Evolutionary conservation across 345 rosid genomes (phyloP), one percentile per base, ranked within the genome.

Genomic region (Euphorbia peplus): DNA sequence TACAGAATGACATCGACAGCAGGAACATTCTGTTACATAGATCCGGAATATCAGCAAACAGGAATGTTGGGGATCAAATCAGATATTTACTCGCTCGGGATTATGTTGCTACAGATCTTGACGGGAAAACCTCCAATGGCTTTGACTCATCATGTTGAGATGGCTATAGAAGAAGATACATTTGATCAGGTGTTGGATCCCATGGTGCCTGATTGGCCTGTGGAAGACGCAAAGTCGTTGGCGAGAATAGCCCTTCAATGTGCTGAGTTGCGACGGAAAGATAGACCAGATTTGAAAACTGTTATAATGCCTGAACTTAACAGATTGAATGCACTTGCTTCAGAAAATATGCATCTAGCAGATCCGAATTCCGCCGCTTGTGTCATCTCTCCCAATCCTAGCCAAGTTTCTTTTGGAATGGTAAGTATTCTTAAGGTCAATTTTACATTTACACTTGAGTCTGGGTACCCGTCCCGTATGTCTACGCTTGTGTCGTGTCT

Each of bases 21-120:
- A 53, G 58, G 58, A 24, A 53, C 58, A 24, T 53, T 53, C 58
- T 53, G 58, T 24, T 53, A 53, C 58, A 53, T 53, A 21, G 50
- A 44, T 44, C 50, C 50, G 11, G 50, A 44, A 10, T 44, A 44
- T 44, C 50, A 44, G 12, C 50, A 53, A 21, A 53, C 58, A 7
- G 58, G 58, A 24, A 53, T 53, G 58, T 24, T 53, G 1, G 58
- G 58, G 4, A 53, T 53, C 8, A 53, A 53, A 24, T 53, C 58
- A 3, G 58, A 53, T 13, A 53, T 53, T 19, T 53, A 53, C 21
- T 53, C 58, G 8, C 8, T 53, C n/a, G 58, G 58, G 11, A 5
- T 53, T 5, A 53, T 53, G 58, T 53, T 53, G 24, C 8, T 53
- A 24, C 58, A 53, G 58, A 53, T 53, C 3, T 21, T 53, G n/a